Evolutionary conservation across 441 rosid species (phyloP), one percentile per base, ranked within the genome.

Genomic region (Hura crepitans): DNA sequence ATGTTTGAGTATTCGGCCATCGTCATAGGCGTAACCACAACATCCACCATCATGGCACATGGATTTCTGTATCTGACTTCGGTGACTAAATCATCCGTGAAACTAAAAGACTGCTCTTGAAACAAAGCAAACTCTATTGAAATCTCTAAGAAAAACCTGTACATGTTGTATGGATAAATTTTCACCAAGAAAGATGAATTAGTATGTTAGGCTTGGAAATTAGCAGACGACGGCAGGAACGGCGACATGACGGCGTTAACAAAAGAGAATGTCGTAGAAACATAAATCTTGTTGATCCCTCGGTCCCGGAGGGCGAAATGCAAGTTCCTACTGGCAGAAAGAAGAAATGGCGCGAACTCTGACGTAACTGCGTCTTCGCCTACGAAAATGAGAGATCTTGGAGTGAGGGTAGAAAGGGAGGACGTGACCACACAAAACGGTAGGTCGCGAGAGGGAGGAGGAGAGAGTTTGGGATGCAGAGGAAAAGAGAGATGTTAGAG

Each of bases 191-290:
- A 90, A 5, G 92, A 86, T 0, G 98, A 93, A 57, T 87, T 93
- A 0, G 92, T 86, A 14, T 80, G 84, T 13, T 81, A n/a, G n/a
- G n/a, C n/a, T 55, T 84, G 90, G 72, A 93, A 93, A 58, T 66
- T 69, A 0, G 94, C 89, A 1, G 87, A 68, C 8, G 98, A 93
- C 0, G 97, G 98, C 0, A 97, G 97, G 56, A 90, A 93, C n/a
- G 94, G 74, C 45, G 87, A 80, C 6, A 90, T 83, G 55, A 91
- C 79, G 68, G 75, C 72, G 75, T 79, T 81, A 79, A 84, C 73
- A 81, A 93, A 93, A 37, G 97, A 91, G 84, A 93, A 93, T 1
- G 98, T 87, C 0, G 97, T 85, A 58, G 97, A 93, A 20, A 93
- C 87, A 0, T 84, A 61, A 58, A 93, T 79, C 71, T 72, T 77